A percentile compares a stretch with the other conserved stretches of the same genome.
Conservation (phyloP, 2,329 filamentous ascomycete species). For the Stachybotrys elegans region DNA sequence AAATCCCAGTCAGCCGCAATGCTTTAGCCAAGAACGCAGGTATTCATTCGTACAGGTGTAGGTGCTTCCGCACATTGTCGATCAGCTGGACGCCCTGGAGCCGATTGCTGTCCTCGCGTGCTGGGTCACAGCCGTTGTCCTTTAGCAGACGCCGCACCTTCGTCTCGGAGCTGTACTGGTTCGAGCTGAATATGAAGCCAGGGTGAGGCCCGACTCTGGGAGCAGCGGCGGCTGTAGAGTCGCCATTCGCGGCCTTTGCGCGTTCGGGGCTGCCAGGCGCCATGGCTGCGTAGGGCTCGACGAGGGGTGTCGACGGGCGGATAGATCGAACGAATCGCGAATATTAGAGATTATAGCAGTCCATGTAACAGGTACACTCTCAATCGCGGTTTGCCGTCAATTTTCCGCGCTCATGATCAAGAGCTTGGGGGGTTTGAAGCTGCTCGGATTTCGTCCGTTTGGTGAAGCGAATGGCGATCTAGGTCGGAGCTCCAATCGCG, state of each 20-base stretch:
- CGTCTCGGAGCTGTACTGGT: conserved; percentile 78
- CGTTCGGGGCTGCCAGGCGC: conserved; percentile 6
- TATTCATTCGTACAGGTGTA: conserved; percentile 63
- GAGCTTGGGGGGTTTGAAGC: too few relatives aligned
- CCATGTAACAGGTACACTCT: too few relatives aligned
- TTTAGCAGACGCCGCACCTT: conserved; percentile 69
- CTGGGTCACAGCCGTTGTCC: conserved; percentile 65
- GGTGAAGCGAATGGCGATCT: too few relatives aligned
- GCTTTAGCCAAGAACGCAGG: conserved; percentile 5
- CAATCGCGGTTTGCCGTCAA: too few relatives aligned
- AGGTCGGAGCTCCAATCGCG: too few relatives aligned
- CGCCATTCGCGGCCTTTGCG: conserved; percentile 10
- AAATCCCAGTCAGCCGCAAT: too few relatives aligned
- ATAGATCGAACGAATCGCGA: too few relatives aligned
- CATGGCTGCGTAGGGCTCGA: too few relatives aligned
- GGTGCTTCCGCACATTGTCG: conserved; percentile 71
- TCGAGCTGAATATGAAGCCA: conserved; percentile 43
- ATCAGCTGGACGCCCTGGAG: conserved; percentile 87
- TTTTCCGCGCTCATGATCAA: too few relatives aligned
- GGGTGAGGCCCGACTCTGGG: conserved; percentile 36
- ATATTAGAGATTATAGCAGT: too few relatives aligned
- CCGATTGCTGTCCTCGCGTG: conserved; percentile 74
- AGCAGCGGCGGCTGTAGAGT: conserved; percentile 7
- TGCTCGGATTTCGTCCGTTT: too few relatives aligned
- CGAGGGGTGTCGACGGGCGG: too few relatives aligned